phyloP scores from a whole-genome alignment of 2,329 filamentous ascomycete species.

The Scleromitrula shiraiana region DNA sequence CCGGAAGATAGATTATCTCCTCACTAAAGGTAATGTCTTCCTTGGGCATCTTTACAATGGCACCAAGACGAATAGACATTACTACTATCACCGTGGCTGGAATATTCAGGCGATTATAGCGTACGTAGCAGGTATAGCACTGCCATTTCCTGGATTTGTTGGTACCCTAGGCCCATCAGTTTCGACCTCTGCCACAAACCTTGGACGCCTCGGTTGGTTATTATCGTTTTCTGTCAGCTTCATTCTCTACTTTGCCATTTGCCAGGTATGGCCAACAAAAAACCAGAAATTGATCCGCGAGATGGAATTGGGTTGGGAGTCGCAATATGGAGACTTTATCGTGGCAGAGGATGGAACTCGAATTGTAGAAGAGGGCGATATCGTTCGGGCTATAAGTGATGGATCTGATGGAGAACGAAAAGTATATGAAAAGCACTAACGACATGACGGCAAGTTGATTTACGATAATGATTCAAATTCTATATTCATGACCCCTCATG shows the following conservation, averaged over 20 bases:
- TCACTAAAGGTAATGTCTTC: conserved; percentile 32
- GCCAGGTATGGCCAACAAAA: conserved; percentile 32
- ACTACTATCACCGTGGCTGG: conserved; percentile 30
- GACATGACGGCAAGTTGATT: background rate
- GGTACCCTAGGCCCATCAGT: conserved; percentile 30
- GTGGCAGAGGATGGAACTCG: conserved; percentile 23
- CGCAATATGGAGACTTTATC: conserved; percentile 15
- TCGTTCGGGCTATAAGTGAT: conserved; percentile 8
- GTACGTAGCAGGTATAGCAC: conserved; percentile 29
- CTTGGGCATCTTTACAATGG: conserved; percentile 30
- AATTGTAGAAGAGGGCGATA: conserved; percentile 16
- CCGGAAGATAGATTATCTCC: conserved; percentile 30
- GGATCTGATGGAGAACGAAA: background rate
- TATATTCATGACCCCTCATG: background rate
- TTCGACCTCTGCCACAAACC: conserved; percentile 25
- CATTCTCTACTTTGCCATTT: conserved; percentile 30
- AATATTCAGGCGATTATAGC: conserved; percentile 32
- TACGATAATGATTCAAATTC: background rate
- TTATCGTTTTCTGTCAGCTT: conserved; percentile 30
- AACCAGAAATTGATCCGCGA: conserved; percentile 31
- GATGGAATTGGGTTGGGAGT: conserved; percentile 28
- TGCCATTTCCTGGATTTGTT: conserved; percentile 32
- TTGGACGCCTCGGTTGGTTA: conserved; percentile 32
- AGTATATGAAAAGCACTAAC: background rate
- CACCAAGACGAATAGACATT: conserved; percentile 26